A percentile compares a stretch with the other conserved stretches of the same genome.
phyloP scores from a whole-genome alignment of 2,329 filamentous ascomycete species.

The Dothidotthia symphoricarpi region DNA sequence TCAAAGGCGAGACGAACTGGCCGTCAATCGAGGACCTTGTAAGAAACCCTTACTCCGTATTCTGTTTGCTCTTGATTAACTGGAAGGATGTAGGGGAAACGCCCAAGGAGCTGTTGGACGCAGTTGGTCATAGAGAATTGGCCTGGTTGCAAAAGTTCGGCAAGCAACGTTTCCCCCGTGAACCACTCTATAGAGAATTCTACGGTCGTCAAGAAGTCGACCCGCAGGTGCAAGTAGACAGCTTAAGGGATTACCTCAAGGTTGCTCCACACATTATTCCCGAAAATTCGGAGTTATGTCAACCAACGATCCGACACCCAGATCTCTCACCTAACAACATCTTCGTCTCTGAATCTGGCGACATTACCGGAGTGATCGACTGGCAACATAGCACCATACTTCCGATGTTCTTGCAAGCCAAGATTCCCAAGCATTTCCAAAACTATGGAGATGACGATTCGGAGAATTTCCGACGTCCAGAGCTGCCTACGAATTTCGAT shows the following conservation, averaged over 20 bases:
- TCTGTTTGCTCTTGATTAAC: conserved; percentile 5
- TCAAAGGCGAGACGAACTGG: conserved; percentile 10
- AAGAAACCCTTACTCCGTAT: conserved; percentile 6
- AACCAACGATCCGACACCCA: conserved; percentile 11
- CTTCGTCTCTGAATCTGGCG: conserved; percentile 10
- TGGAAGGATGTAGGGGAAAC: conserved; percentile 7
- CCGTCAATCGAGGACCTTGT: conserved; percentile 12
- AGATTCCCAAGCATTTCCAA: conserved; percentile 39
- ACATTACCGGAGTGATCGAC: conserved; percentile 15
- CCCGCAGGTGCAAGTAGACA: conserved; percentile 9
- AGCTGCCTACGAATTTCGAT: conserved; percentile 17
- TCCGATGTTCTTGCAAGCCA: conserved; percentile 34
- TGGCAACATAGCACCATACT: conserved; percentile 24
- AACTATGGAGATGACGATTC: conserved; percentile 37
- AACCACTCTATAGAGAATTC: conserved; percentile 11
- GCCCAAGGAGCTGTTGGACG: conserved; percentile 5
- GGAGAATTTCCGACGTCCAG: conserved; percentile 12
- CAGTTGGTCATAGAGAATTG: conserved; percentile 11
- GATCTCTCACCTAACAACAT: conserved; percentile 15
- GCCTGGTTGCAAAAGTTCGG: conserved; percentile 12
- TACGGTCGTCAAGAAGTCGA: conserved; percentile 10
- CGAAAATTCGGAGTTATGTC: conserved; percentile 5
- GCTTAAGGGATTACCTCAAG: conserved; percentile 9
- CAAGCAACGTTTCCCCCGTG: conserved; percentile 8
- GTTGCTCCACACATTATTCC: conserved; percentile 12